A percentile compares a stretch with the other conserved stretches of the same genome.
phyloP scores from a whole-genome alignment of 768 basidiomycete genomes.

The Suillus tomentosus region DNA sequence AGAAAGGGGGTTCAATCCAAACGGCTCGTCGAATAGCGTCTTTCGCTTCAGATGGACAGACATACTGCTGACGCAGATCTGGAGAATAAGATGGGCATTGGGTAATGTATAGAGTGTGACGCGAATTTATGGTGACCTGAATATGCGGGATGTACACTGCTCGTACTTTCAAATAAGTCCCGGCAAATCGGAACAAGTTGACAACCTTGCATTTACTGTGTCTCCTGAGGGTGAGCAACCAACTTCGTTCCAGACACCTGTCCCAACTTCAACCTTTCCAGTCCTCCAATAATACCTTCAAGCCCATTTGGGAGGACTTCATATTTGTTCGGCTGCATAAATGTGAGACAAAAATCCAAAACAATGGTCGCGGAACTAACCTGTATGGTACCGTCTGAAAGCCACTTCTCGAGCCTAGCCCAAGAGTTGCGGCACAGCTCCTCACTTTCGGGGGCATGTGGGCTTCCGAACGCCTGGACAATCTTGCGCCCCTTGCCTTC shows the following conservation, averaged over 20 bases:
- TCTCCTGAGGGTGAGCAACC: conserved; percentile 43
- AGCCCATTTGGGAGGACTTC: conserved; percentile 46
- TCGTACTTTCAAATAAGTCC: too few relatives aligned
- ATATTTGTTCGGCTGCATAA: conserved; percentile 38
- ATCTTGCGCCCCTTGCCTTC: conserved; percentile 23
- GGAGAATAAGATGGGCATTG: too few relatives aligned
- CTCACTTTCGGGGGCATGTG: conserved; percentile 22
- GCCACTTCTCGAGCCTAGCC: conserved; percentile 24
- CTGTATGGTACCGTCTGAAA: conserved; percentile 31
- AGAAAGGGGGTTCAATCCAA: too few relatives aligned
- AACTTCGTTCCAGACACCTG: conserved; percentile 47
- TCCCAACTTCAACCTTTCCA: conserved; percentile 37
- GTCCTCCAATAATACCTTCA: conserved; percentile 36
- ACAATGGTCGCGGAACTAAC: conserved; percentile 11
- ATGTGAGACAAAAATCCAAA: conserved; percentile 8
- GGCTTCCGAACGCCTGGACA: conserved; percentile 26
- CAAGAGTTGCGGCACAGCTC: conserved; percentile 23
- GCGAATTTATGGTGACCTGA: too few relatives aligned
- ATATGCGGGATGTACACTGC: too few relatives aligned
- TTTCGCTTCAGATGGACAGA: too few relatives aligned
- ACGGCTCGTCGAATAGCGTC: too few relatives aligned
- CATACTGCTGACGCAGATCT: too few relatives aligned
- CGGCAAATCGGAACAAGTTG: too few relatives aligned
- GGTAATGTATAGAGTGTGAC: too few relatives aligned
- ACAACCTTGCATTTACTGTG: conserved; percentile 17